Base-by-base conservation (phyloP, 495 filamentous ascomycete genomes). In the Tuber indicum region DNA sequence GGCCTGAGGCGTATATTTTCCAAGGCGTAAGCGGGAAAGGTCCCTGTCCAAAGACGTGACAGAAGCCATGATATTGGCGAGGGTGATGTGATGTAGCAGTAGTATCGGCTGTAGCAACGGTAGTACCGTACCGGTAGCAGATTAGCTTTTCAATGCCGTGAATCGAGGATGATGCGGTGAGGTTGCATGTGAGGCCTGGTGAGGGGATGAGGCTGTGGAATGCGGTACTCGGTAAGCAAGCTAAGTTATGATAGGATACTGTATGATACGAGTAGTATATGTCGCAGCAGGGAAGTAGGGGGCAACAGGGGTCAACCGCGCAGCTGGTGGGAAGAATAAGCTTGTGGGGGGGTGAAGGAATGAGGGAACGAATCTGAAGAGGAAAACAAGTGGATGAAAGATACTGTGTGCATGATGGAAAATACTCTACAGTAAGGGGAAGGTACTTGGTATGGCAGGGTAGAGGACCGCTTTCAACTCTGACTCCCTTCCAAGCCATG, bases 11-110 rank as follows among this genome's bases (percentile, higher is more conserved):
- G 96, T 98, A 87, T 98, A 98, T 86, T 95, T 94, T 58, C 92
- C 92, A 82, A 97, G 86, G 84, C 96, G 95, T 86, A 97, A 84
- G 84, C 91, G 94, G 86, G 92, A 92, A 90, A 99, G 88, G 87
- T 99, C 96, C 84, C 94, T 94, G 83, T 99, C 96, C 47, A 99
- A 86, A 75, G 94, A 97, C 70, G 93, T 88, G 14, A 98, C 96
- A 52, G 96, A 98, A 78, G 96, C 94, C 96, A 98, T 98, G 78
- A 74, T 84, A 62, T n/a, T 36, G 46, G 26, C 17, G 58, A 66
- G 10, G 58, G 58, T 7, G 58, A 32, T 66, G 58, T n/a, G 8
- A 58, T 21, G 46, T 49, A 49, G 9, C 19, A 4, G n/a, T 16
- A 32, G 12, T 32, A 17, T 3, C 4, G 39, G 39, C 1, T 5